phyloP scores from a whole-genome alignment of 108 stramenopile genomes.

The Fragilariopsis cylindrus region DNA sequence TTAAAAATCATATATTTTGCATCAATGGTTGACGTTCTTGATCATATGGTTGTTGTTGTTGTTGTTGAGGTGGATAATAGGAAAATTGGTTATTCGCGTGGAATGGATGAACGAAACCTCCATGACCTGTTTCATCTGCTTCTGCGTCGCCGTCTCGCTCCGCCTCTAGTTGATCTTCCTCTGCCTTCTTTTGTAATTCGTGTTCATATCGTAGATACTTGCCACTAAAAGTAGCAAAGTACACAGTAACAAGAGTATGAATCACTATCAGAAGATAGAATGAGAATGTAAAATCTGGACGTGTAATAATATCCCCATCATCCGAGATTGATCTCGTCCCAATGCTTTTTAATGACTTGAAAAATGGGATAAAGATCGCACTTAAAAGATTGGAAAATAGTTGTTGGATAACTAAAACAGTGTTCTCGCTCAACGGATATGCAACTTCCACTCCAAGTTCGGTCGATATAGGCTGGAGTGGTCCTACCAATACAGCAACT shows the following conservation, averaged over 20 bases:
- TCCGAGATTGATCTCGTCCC: conserved; percentile 45
- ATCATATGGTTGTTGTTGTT: too few relatives aligned
- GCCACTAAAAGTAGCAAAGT: conserved; percentile 88
- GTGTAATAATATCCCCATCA: conserved; percentile 44
- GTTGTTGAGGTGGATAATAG: too few relatives aligned
- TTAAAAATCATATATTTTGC: too few relatives aligned
- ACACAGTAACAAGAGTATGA: conserved; percentile 72
- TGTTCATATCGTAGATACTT: conserved; percentile 77
- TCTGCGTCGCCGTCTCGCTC: background rate
- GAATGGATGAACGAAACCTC: too few relatives aligned
- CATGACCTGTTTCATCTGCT: background rate
- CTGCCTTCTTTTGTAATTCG: conserved; percentile 61
- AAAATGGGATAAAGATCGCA: conserved; percentile 85
- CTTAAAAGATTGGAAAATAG: conserved; percentile 82
- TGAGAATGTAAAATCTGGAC: conserved; percentile 82
- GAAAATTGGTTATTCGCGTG: too few relatives aligned
- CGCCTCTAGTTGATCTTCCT: conserved; percentile 21
- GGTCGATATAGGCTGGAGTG: conserved; percentile 82
- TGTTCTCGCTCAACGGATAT: conserved; percentile 84
- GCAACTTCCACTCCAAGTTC: conserved; percentile 86
- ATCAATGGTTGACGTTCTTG: too few relatives aligned
- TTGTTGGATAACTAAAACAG: conserved; percentile 85
- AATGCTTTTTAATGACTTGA: conserved; percentile 73
- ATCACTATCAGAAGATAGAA: conserved; percentile 82
- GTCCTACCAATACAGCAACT: conserved; percentile 78